A percentile compares a stretch with the other conserved stretches of the same genome.
Conservation (phyloP, 1,284 basidiomycete species). For the Fistulina hepatica region DNA sequence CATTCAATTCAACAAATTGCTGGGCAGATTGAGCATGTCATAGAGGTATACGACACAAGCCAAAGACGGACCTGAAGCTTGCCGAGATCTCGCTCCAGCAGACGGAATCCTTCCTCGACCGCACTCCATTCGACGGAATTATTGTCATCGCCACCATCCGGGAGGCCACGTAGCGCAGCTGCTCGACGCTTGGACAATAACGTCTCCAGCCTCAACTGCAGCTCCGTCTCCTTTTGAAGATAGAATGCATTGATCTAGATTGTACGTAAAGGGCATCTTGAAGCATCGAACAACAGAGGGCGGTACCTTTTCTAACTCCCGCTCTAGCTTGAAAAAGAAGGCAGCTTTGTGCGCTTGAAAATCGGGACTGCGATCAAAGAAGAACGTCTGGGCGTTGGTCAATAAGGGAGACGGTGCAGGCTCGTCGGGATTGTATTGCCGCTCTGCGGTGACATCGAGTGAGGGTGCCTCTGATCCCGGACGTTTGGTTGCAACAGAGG, state of each 20-base stretch:
- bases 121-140: slow-evolving; percentile 85
- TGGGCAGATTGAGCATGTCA: too few relatives aligned
- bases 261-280: slow-evolving; percentile 5
- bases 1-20: slow-evolving; percentile 98
- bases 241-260: slow-evolving; percentile 97
- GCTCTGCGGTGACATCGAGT: slow-evolving; percentile 53
- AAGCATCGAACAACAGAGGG: slow-evolving; percentile 10
- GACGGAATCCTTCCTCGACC: slow-evolving; percentile 91
- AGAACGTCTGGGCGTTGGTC: slow-evolving; percentile 33
- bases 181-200: slow-evolving; percentile 89
- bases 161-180: slow-evolving; percentile 60
- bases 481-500: slow-evolving; percentile 87
- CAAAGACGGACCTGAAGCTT: slow-evolving; percentile 80
- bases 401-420: slow-evolving; percentile 17
- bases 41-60: too few relatives aligned
- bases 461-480: slow-evolving; percentile 84
- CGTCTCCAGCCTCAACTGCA: slow-evolving; percentile 86
- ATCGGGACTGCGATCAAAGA: slow-evolving; percentile 52
- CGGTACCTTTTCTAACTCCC: slow-evolving; percentile 95
- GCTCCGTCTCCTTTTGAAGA: slow-evolving; percentile 93
- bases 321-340: slow-evolving; percentile 98
- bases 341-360: slow-evolving; percentile 94
- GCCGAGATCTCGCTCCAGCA: slow-evolving; percentile 91
- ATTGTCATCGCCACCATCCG: slow-evolving; percentile 49
- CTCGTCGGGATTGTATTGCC: too few relatives aligned